Evolutionary conservation across 176 grass and related monocot genomes (phyloP).

Genomic region (Zea mays): Zm-B73-REFERENCE-NAM-5.0 NC_050099.1:7438001-7438500

Average conservation of each 20-base stretch:
- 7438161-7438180: background rate
- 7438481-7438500: constrained; percentile 68
- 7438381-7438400: constrained; percentile 65
- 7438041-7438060: constrained; percentile 18
- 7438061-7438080: constrained; percentile 23
- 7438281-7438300: constrained; percentile 42
- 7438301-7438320: constrained; percentile 51
- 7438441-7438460: constrained; percentile 76
- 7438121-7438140: too few species aligned
- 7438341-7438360: constrained; percentile 55
- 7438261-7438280: constrained; percentile 56
- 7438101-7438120: too few species aligned
- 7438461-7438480: constrained; percentile 82
- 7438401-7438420: constrained; percentile 81
- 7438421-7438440: constrained; percentile 77
- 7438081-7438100: background rate
- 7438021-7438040: constrained; percentile 25
- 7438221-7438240: too few species aligned
- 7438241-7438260: too few species aligned
- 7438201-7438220: constrained; percentile 61
- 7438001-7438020: background rate
- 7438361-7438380: constrained; percentile 72
- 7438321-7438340: constrained; percentile 54
- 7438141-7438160: background rate
- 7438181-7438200: constrained; percentile 55